Evolutionary conservation across 148 eudicot species (phyloP).

Genomic region (Arbutus unedo): DNA sequence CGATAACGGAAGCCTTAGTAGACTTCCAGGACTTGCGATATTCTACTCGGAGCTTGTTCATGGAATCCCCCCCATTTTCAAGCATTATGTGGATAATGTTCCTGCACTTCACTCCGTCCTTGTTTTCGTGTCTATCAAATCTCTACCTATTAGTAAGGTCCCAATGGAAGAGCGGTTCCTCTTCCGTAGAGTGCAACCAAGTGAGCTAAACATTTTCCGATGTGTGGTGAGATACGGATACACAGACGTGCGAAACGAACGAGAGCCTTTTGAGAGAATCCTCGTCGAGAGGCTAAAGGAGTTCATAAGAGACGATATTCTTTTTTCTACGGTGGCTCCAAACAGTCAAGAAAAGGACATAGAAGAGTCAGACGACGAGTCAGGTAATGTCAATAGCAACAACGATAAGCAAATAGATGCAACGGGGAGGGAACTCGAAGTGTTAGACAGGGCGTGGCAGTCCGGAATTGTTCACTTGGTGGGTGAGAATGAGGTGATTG

Average conservation of each 20-base stretch:
- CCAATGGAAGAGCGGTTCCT: constrained; percentile 44
- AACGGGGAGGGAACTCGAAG: constrained; percentile 25
- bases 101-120: constrained; percentile 39
- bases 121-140: constrained; percentile 39
- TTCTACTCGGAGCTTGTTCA: constrained; percentile 50
- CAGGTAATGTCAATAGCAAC: background rate
- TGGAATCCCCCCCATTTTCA: constrained; percentile 51
- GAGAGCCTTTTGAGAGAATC: constrained; percentile 36
- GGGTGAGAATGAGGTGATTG: constrained; percentile 40
- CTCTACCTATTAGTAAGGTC: constrained; percentile 38
- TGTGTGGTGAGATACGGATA: constrained; percentile 57
- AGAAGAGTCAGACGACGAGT: background rate
- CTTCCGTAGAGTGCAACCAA: constrained; percentile 38
- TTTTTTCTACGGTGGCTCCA: background rate
- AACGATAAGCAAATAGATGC: constrained; percentile 9
- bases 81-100: constrained; percentile 33
- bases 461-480: constrained; percentile 41
- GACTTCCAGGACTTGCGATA: constrained; percentile 38
- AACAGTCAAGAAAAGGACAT: background rate
- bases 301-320: constrained; percentile 20
- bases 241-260: constrained; percentile 22
- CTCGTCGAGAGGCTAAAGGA: constrained; percentile 30
- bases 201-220: constrained; percentile 30
- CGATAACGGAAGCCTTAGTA: constrained; percentile 13
- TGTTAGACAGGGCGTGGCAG: constrained; percentile 24